A percentile compares a stretch with the other conserved stretches of the same genome.
phyloP scores from a whole-genome alignment of 108 stramenopile genomes.

The Discostella stelligeroides region DNA sequence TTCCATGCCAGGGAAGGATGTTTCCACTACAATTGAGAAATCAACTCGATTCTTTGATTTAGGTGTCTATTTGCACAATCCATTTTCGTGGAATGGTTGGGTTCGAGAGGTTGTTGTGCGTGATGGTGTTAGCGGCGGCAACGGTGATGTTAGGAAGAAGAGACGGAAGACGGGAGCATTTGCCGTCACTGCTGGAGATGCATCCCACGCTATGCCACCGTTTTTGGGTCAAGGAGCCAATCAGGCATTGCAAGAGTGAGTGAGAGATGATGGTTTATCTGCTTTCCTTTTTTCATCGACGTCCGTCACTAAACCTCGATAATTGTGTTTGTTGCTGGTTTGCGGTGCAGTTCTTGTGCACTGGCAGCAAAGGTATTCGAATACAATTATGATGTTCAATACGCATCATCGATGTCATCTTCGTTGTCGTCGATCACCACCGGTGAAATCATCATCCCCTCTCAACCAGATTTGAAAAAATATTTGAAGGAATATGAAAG shows the following conservation, averaged over 20 bases:
- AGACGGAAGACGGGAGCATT: conserved; percentile 23
- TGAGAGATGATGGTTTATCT: conserved; percentile 7
- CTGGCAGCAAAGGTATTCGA: conserved; percentile 62
- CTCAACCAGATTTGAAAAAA: conserved; percentile 32
- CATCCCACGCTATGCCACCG: conserved; percentile 96
- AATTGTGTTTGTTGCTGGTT: background rate
- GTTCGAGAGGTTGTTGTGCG: conserved; percentile 51
- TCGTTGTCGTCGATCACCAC: conserved; percentile 5
- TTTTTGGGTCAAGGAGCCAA: conserved; percentile 97
- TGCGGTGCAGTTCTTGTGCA: conserved; percentile 19
- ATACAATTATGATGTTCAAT: conserved; percentile 50
- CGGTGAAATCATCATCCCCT: conserved; percentile 12
- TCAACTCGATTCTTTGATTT: conserved; percentile 75
- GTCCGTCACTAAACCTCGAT: background rate
- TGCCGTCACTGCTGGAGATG: conserved; percentile 83
- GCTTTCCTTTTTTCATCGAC: background rate
- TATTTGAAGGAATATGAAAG: conserved; percentile 68
- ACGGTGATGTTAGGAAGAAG: conserved; percentile 7
- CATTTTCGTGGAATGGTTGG: conserved; percentile 72
- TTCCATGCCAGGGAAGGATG: conserved; percentile 42
- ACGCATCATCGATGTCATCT: background rate
- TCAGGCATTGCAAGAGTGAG: conserved; percentile 94
- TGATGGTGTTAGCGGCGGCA: conserved; percentile 13
- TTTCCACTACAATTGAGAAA: conserved; percentile 44
- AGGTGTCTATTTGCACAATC: conserved; percentile 87